phyloP scores from a whole-genome alignment of 1,284 basidiomycete genomes.

The Tilletia setariae region DNA sequence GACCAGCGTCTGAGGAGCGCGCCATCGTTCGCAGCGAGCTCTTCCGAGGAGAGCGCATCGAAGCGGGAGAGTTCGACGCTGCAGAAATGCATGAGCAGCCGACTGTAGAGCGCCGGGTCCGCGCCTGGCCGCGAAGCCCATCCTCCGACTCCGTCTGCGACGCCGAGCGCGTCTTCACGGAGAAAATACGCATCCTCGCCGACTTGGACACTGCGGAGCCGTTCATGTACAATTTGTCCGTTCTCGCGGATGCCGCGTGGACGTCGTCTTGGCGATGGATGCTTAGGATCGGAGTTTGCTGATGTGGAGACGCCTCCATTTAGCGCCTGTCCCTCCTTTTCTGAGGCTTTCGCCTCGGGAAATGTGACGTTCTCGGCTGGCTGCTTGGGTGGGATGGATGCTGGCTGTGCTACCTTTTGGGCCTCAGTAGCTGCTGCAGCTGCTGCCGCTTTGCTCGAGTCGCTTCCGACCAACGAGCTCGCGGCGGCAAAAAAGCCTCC shows the following conservation, averaged over 20 bases:
- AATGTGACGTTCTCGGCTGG: neutral
- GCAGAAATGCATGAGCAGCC: constrained; percentile 81
- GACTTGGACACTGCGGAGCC: constrained; percentile 65
- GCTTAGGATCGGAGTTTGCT: neutral
- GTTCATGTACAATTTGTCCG: constrained; percentile 46
- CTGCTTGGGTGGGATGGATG: no score
- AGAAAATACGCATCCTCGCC: constrained; percentile 85
- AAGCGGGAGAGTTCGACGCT: constrained; percentile 59
- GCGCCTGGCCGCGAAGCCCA: constrained; percentile 65
- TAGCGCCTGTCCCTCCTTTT: no score
- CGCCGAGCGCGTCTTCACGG: constrained; percentile 73
- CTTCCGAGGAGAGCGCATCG: constrained; percentile 13
- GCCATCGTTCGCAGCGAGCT: constrained; percentile 33
- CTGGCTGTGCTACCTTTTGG: no score
- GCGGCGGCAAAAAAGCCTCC: constrained; percentile 47
- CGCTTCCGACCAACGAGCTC: constrained; percentile 30
- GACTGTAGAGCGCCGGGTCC: constrained; percentile 73
- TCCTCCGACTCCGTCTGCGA: constrained; percentile 84
- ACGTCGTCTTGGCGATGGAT: neutral
- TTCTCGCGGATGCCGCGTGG: constrained; percentile 37
- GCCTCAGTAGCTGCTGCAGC: neutral
- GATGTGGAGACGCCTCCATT: neutral
- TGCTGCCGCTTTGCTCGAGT: neutral
- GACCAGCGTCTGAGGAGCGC: constrained; percentile 36
- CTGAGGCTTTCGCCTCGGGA: neutral